A percentile compares a stretch with the other conserved stretches of the same genome.
Evolutionary conservation across 1,139 yeast genomes (phyloP).

Genomic region (Lodderomyces margitis): DNA sequence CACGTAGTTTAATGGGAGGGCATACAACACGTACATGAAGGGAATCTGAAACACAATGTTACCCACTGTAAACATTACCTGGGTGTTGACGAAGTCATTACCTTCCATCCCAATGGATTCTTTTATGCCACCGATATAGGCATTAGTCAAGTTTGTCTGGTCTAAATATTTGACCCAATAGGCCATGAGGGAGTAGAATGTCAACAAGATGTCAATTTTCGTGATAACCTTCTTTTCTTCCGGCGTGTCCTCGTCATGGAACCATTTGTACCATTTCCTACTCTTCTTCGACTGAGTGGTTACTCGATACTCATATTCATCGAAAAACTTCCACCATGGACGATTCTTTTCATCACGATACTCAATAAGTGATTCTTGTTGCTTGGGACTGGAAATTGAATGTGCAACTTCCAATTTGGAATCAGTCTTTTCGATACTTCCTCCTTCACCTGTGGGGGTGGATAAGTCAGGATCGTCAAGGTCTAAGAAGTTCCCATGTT

Average conservation of each 20-base stretch:
- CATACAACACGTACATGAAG: conserved; percentile 42
- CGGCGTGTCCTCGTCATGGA: conserved; percentile 53
- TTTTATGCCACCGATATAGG: conserved; percentile 67
- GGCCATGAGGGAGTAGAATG: conserved; percentile 58
- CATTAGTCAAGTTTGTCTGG: conserved; percentile 57
- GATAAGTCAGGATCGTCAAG: not conserved
- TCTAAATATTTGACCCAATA: conserved; percentile 74
- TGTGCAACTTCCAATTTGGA: not conserved
- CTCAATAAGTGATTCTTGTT: conserved; percentile 25
- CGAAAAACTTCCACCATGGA: conserved; percentile 62
- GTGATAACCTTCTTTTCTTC: conserved; percentile 54
- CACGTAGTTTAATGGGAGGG: conserved; percentile 52
- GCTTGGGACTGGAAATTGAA: not conserved
- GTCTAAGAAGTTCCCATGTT: conserved; percentile 14
- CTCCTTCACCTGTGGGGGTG: not conserved
- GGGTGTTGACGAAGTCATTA: conserved; percentile 63
- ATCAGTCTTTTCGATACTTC: not conserved
- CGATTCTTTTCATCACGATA: conserved; percentile 62
- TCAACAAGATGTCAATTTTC: conserved; percentile 61
- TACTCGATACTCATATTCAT: conserved; percentile 59
- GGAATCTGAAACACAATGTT: conserved; percentile 56
- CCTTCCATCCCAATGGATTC: conserved; percentile 60
- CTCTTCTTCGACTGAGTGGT: conserved; percentile 30
- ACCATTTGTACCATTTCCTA: conserved; percentile 66
- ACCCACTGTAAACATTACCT: conserved; percentile 57